Percentiles rank a stretch among this genome's conserved stretches.
phyloP scores from a whole-genome alignment of 2,329 filamentous ascomycete genomes.

The Amesomyces nigricolor region DNA sequence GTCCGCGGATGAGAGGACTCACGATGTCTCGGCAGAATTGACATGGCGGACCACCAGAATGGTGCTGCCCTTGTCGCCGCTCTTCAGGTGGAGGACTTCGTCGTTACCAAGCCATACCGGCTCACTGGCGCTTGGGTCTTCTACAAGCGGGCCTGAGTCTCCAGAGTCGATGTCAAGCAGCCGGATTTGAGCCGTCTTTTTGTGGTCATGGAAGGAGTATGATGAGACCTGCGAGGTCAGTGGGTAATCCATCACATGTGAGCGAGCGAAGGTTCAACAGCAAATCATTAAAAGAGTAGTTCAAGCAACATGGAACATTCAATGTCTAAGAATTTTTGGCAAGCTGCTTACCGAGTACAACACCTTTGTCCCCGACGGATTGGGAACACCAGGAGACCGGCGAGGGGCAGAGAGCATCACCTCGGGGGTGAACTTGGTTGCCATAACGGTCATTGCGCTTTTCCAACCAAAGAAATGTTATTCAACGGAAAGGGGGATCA shows the following conservation, averaged over 20 bases:
- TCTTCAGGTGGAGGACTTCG: slow-evolving; percentile 52
- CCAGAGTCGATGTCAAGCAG: slow-evolving; percentile 65
- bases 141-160: slow-evolving; percentile 59
- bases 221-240: slow-evolving; percentile 49
- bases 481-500: background rate
- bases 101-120: slow-evolving; percentile 70
- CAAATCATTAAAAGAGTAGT: background rate
- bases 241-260: background rate
- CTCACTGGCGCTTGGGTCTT: slow-evolving; percentile 60
- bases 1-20: slow-evolving; percentile 21
- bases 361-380: slow-evolving; percentile 56
- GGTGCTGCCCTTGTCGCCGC: slow-evolving; percentile 43
- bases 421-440: slow-evolving; percentile 68
- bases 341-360: slow-evolving; percentile 51
- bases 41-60: slow-evolving; percentile 40
- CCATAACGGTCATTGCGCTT: slow-evolving; percentile 59
- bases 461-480: background rate
- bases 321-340: slow-evolving; percentile 7
- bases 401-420: slow-evolving; percentile 71
- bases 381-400: slow-evolving; percentile 65
- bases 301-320: background rate
- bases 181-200: slow-evolving; percentile 60
- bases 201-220: slow-evolving; percentile 75
- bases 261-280: too few species aligned
- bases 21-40: slow-evolving; percentile 36